These are phyloP conservation scores for Neolentinus lepideus DNA, from an alignment of 1,284 basidiomycete genomes.

Conservation along the genomic window DNA sequence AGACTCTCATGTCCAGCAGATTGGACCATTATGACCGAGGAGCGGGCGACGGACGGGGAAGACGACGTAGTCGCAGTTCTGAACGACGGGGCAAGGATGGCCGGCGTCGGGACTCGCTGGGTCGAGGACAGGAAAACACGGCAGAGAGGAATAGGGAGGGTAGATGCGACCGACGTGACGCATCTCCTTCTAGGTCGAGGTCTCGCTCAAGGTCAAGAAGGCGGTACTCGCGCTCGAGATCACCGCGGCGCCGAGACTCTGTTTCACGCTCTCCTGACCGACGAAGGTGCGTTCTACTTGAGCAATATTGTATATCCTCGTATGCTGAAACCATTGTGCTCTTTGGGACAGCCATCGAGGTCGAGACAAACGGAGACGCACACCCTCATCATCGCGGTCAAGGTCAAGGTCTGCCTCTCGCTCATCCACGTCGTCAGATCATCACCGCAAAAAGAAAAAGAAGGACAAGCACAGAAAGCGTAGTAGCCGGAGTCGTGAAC, in stretches of 20 bases:
- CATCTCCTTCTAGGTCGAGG: not conserved
- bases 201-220: not conserved
- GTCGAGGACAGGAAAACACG: no score
- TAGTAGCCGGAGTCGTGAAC: conserved; percentile 38
- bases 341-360: not conserved
- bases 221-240: not conserved
- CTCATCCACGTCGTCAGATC: not conserved
- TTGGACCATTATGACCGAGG: not conserved
- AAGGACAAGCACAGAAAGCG: conserved; percentile 36
- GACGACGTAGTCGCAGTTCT: not conserved
- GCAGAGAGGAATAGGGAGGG: not conserved
- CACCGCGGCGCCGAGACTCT: not conserved
- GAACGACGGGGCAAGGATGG: not conserved
- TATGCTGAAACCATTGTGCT: no score
- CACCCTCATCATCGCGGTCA: not conserved
- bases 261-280: not conserved
- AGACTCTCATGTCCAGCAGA: not conserved
- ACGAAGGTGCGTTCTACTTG: not conserved
- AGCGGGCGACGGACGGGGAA: not conserved
- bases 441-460: conserved; percentile 22
- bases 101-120: not conserved
- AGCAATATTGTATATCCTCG: no score
- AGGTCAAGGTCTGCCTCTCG: not conserved
- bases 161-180: not conserved
- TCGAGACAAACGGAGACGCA: not conserved